Evolutionary conservation across 345 rosid genomes (phyloP), one percentile per base, ranked within the genome.

Genomic region (Heritiera fomes): DNA sequence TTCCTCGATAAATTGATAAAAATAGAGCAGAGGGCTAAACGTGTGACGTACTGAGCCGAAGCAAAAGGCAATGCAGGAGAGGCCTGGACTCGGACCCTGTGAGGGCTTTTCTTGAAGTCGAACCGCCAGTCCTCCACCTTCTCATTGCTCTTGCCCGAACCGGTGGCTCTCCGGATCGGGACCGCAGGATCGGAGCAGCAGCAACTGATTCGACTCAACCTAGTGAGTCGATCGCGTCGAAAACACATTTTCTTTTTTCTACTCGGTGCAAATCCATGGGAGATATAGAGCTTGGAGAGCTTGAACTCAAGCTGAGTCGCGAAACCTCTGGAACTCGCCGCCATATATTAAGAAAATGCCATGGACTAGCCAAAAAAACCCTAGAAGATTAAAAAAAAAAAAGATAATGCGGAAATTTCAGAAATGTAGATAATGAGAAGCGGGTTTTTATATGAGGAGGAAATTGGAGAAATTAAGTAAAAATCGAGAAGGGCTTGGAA

Each of bases 51-150:
- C 99, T 85, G 92, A 23, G 97, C 81, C 75, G 97, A 91, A 81
- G 97, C 86, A 82, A 96, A 93, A 46, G 92, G 97, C 92, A 87
- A 80, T 71, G 92, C 79, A 28, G 94, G 87, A 68, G 91, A 87
- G 59, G 89, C 87, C 74, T 83, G 90, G 68, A 87, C 80, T 77
- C 91, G 88, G 68, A 85, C 84, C 7, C 92, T 78, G 47, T 78
- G 92, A 43, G 92, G 82, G 59, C 83, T 82, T 80, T 86, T 91
- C 71, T 82, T 88, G 77, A 76, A 87, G 82, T 87, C 91, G 76
- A 78, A 80, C 53, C 89, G 85, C 81, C 91, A 89, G 68, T 90
- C 93, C 52, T 91, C 93, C 11, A 76, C 80, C 80, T 87, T 90
- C 79, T 92, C 91, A 45, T 74, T 78, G 46, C 81, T 81, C 72